Evolutionary conservation across 129 eudicot species (phyloP), one percentile per base, ranked within the genome.

Genomic region (Kitagawia praeruptora): DNA sequence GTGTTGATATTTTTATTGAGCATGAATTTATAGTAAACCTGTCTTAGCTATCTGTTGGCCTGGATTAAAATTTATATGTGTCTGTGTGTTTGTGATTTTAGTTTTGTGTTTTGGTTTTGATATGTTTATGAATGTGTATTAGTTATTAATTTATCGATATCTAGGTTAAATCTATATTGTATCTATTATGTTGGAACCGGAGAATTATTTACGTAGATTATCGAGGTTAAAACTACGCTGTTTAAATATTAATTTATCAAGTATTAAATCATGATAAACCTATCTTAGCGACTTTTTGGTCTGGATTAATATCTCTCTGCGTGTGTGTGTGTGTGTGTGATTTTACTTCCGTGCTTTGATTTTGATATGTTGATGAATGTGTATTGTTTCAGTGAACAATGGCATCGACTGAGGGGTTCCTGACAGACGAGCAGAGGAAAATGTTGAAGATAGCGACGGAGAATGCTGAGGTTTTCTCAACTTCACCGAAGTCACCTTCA

Each of bases 361-460:
- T 67, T 5, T 77, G 49, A 54, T 10, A 56, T 61, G 69, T 54
- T 19, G 38, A 77, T 45, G 53, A 44, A 18, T 67, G 76, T 66
- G 67, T 47, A 46, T 38, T 34, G 48, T 44, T 78, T 63, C 4
- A 15, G 44, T 41, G 34, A 64, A 53, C 51, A 46, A 83, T 83
- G 86, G 83, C 83, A 46, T 75, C 83, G 49, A 83, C 53, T 34
- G 86, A 79, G 80, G 83, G 83, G 49, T 79, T 83, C n/a, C 63
- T 83, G 78, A 79, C 80, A 37, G 83, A 83, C 2, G 86, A 83
- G 31, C 86, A 83, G 74, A 79, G 83, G 77, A 75, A 83, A 74
- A 51, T 11, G 48, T 31, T 83, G 83, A 83, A 80, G 64, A 69
- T 83, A 27, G 86, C 80, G 12, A 54, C 82, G 4, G 71, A 66